Percentiles rank a stretch among this genome's conserved stretches.
Conservation (phyloP, 768 basidiomycete genomes). For the Calocybe cyanea region DNA sequence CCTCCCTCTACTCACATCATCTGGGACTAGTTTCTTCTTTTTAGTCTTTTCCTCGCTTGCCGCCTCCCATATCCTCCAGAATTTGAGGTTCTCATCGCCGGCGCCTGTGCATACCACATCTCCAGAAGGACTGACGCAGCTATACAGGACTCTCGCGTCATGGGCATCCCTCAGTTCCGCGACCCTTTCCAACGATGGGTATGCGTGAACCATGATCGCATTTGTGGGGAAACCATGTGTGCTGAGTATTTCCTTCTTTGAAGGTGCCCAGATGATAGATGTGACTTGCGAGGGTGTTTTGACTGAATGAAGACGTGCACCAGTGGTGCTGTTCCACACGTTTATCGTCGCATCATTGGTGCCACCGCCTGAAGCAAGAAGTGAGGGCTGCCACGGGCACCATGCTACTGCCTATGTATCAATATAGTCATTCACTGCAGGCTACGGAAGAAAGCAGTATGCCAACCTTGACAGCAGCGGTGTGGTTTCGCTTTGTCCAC, state of each 20-base stretch:
- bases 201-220: constrained; percentile 75
- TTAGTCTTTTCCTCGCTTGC: constrained; percentile 40
- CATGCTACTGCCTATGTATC: constrained; percentile 92
- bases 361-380: constrained; percentile 92
- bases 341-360: constrained; percentile 91
- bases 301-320: constrained; percentile 84
- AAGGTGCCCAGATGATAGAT: constrained; percentile 81
- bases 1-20: constrained; percentile 34
- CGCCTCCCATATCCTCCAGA: constrained; percentile 86
- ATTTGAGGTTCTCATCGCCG: constrained; percentile 95
- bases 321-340: constrained; percentile 89
- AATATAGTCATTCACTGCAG: constrained; percentile 4
- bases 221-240: constrained; percentile 96
- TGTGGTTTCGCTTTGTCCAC: constrained; percentile 90
- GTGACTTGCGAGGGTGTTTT: constrained; percentile 91
- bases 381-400: constrained; percentile 93
- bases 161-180: constrained; percentile 89
- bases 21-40: constrained; percentile 43
- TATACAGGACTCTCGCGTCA: constrained; percentile 86
- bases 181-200: constrained; percentile 80
- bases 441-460: too few relatives aligned
- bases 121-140: constrained; percentile 81
- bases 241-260: constrained; percentile 84
- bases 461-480: constrained; percentile 74
- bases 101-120: constrained; percentile 91